These are phyloP conservation scores for Teunomyces stri DNA, from an alignment of 805 yeast species.

Conservation along the genomic window DNA sequence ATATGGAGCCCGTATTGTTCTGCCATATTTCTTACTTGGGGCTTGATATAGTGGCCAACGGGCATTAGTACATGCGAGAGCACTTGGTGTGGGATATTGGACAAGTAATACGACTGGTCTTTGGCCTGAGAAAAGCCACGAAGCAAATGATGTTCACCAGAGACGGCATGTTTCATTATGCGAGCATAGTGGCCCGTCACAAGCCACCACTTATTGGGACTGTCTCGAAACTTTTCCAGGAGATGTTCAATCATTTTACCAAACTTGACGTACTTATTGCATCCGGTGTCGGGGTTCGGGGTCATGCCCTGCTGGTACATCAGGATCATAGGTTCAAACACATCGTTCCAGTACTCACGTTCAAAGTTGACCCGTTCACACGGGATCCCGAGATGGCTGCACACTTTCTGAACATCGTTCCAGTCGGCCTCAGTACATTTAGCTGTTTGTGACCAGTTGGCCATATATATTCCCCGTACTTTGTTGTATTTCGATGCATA, in stretches of 20 bases:
- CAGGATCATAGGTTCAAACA: constrained; percentile 87
- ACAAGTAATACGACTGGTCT: constrained; percentile 89
- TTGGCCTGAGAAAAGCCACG: constrained; percentile 60
- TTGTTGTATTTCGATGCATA: constrained; percentile 53
- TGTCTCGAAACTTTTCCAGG: constrained; percentile 24
- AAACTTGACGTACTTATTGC: constrained; percentile 84
- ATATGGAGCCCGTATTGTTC: constrained; percentile 49
- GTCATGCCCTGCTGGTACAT: constrained; percentile 71
- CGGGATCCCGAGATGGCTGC: constrained; percentile 59
- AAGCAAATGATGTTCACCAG: constrained; percentile 45
- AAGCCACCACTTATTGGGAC: constrained; percentile 62
- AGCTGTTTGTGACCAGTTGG: constrained; percentile 75
- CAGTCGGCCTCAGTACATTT: constrained; percentile 85
- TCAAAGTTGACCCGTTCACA: constrained; percentile 82
- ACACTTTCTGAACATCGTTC: constrained; percentile 73
- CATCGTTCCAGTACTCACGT: constrained; percentile 87
- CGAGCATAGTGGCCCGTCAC: constrained; percentile 86
- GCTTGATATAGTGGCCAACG: constrained; percentile 73
- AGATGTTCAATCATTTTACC: constrained; percentile 69
- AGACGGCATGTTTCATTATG: constrained; percentile 34
- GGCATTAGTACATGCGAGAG: constrained; percentile 66
- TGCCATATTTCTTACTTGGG: constrained; percentile 72
- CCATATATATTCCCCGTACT: constrained; percentile 86
- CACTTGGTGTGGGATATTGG: constrained; percentile 53
- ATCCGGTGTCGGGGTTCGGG: constrained; percentile 92